Evolutionary conservation across 768 basidiomycete species (phyloP).

Genomic region (Leccinellum albellum): DNA sequence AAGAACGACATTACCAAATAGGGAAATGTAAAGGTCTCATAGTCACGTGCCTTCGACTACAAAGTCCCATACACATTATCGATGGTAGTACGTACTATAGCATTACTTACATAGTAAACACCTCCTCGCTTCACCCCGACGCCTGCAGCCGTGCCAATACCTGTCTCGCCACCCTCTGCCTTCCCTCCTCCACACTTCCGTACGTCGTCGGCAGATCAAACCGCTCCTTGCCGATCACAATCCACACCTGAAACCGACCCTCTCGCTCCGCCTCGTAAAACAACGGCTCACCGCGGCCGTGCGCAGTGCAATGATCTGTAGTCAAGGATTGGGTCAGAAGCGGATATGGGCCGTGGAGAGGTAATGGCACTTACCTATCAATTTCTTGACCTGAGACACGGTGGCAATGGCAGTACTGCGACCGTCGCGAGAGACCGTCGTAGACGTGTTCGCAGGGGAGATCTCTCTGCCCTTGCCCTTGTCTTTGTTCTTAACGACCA

Average conservation of each 20-base stretch:
- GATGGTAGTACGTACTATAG: background rate
- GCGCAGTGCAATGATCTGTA: conserved; percentile 22
- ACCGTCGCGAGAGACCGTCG: conserved; percentile 1
- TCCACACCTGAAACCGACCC: conserved; percentile 40
- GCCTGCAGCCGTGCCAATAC: conserved; percentile 37
- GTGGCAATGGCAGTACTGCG: background rate
- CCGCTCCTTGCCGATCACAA: conserved; percentile 42
- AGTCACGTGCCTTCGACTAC: conserved; percentile 2
- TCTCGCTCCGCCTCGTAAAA: conserved; percentile 30
- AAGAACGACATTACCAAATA: conserved; percentile 16
- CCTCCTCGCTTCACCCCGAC: background rate
- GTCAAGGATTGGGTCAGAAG: background rate
- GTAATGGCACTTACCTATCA: conserved; percentile 11
- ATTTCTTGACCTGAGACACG: conserved; percentile 12
- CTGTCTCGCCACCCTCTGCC: conserved; percentile 43
- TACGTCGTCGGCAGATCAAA: conserved; percentile 43
- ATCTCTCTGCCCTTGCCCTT: conserved; percentile 14
- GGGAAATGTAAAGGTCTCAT: conserved; percentile 4
- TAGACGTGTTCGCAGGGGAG: background rate
- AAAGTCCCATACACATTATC: background rate
- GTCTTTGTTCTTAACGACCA: background rate
- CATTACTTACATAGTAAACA: background rate
- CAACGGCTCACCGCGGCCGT: conserved; percentile 26
- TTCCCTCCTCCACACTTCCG: conserved; percentile 35
- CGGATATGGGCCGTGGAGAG: background rate